A percentile compares a stretch with the other conserved stretches of the same genome.
These are phyloP conservation scores for Diplosphaera chodatii DNA, from an alignment of 139 green algal genomes.

Conservation along the genomic window DNA sequence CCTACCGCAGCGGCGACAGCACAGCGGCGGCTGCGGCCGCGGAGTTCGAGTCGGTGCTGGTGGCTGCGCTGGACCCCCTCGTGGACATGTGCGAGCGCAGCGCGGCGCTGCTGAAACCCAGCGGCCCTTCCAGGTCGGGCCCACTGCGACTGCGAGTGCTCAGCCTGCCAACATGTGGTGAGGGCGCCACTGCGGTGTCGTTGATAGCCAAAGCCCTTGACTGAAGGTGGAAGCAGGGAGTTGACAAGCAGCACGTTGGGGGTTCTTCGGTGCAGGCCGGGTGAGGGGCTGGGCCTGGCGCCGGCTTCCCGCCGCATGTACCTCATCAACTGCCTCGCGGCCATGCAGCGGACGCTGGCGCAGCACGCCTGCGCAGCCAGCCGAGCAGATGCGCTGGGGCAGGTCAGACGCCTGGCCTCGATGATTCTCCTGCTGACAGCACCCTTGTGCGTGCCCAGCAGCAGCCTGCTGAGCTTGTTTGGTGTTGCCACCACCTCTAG, in stretches of 20 bases:
- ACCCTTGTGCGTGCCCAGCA: too few relatives aligned
- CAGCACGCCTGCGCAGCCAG: slow-evolving; percentile 11
- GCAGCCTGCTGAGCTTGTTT: too few relatives aligned
- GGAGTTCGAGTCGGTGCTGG: slow-evolving; percentile 36
- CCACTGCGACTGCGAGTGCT: background rate
- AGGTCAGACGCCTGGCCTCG: background rate
- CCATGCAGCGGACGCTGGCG: slow-evolving; percentile 28
- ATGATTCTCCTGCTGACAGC: too few relatives aligned
- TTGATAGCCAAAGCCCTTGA: too few relatives aligned
- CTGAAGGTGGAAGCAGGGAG: too few relatives aligned
- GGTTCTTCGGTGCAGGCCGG: slow-evolving; percentile 23
- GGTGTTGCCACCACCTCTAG: too few relatives aligned
- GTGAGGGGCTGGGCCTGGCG: slow-evolving; percentile 39
- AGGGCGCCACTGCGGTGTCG: too few relatives aligned
- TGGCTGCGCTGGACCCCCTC: slow-evolving; percentile 61
- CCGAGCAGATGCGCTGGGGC: background rate
- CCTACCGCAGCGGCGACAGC: slow-evolving; percentile 22
- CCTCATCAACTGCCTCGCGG: slow-evolving; percentile 71
- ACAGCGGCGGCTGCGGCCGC: background rate
- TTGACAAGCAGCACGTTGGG: too few relatives aligned
- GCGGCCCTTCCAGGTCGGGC: slow-evolving; percentile 26
- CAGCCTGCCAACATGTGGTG: too few relatives aligned
- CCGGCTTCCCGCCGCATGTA: slow-evolving; percentile 52
- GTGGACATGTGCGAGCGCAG: slow-evolving; percentile 48
- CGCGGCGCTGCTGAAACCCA: slow-evolving; percentile 42